Base-by-base conservation (phyloP, 2,329 filamentous ascomycete species). In the Fusarium nematophilum region DNA sequence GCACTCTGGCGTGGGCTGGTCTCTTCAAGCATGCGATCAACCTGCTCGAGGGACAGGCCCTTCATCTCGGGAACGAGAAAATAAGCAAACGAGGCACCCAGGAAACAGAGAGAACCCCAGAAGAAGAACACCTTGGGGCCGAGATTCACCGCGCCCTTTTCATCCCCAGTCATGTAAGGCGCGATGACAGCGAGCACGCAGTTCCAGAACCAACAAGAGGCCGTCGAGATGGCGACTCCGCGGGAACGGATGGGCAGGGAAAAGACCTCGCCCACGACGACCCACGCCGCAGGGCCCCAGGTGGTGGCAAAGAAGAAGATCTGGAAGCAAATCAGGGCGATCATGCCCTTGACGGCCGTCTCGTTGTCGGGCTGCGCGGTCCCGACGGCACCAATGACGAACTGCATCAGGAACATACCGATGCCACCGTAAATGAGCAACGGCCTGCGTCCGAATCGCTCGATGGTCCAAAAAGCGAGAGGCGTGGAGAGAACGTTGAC, bases 401-500 rank as follows among this genome's bases (percentile, higher is more conserved):
- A 14, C 73, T 92, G 86, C 29, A 78, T 85, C 58, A 90, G 70
- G 43, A 90, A 76, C 90, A 92, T 92, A 57, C 88, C 89, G 5
- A 86, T 57, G 18, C 86, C 89, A 69, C 90, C 90, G 73, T 78
- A 86, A 71, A 92, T 81, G 47, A 93, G 83, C 33, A 93, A 80
- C 11, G 83, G 78, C 47, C 90, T 88, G 68, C 90, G 88, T 62
- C 90, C 90, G 60, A 88, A 79, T 65, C 79, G 83, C 77, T 93
- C 90, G 58, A 92, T 84, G 15, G 85, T 84, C 73, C 81, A 90
- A 81, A 93, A 92, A 15, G 89, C 90, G 67, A 91, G 72, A 0
- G 89, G 89, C 1, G 90, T 92, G 11, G 87, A 88, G 74, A 80
- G 78, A 47, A 92, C 89, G 75, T 92, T 92, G 77, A 92, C 88